Evolutionary conservation across 1,284 basidiomycete genomes (phyloP), one percentile per base, ranked within the genome.

Genomic region (Fomes fomentarius): DNA sequence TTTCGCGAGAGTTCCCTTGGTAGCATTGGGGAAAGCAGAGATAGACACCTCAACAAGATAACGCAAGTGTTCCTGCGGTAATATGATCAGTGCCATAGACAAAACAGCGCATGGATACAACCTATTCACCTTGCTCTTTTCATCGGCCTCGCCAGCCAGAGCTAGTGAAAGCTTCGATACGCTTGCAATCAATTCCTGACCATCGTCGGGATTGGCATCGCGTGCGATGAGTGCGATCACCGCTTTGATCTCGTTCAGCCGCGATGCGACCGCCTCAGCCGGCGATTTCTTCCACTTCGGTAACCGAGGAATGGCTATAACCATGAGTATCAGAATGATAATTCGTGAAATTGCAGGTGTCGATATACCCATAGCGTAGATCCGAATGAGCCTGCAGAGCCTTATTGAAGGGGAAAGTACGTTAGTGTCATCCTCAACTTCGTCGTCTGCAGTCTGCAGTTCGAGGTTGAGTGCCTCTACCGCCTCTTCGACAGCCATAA

Each of bases 401-500:
- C 75, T 76, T 56, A 65, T 58, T 6, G 63, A 52, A 11, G 58
- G 39, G 37, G 61, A 52, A 4, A 56, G 10, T 22, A 47, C 61
- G 17, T 63, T 58, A 7, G 70, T 69, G 4, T 52, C 47, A 1
- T 60, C 65, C 24, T 66, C 66, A 12, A 69, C 68, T 6, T 68
- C 63, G 12, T 30, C 28, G 28, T 30, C 28, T 30, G 12, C 65
- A 7, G 67, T 22, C 17, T 56, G 47, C 7, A 75, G 53, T n/a
- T 60, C 53, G 11, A 54, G 60, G 24, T 70, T 63, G 6, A 89
- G 52, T 15, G 67, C 69, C 63, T 89, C 89, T 35, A 82, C 56
- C 7, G 70, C 71, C 66, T 88, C 88, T 63, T 89, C 84, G 7
- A 76, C 65, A 1, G 82, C 79, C 52, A 91, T 80, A 6, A 85